A percentile compares a stretch with the other conserved stretches of the same genome.
Evolutionary conservation across 2,329 filamentous ascomycete species (phyloP).

Genomic region (Arthrobotrys megalospora): DNA sequence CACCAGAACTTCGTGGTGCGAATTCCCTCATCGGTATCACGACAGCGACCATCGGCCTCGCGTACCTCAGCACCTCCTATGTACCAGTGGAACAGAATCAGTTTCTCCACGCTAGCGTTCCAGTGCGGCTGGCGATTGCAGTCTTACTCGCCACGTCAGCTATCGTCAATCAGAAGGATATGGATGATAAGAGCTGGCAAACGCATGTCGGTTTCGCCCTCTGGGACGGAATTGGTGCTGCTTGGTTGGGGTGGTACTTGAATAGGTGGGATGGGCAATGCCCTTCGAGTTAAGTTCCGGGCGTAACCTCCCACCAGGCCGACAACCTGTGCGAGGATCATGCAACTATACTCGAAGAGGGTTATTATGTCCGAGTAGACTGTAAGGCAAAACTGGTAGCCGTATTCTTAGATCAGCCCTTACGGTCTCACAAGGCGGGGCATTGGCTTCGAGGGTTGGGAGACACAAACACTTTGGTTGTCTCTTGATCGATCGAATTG

Average conservation of each 20-base stretch:
- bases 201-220: slow-evolving; percentile 48
- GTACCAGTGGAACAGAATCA: slow-evolving; percentile 63
- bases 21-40: slow-evolving; percentile 61
- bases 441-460: too few relatives aligned
- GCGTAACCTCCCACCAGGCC: too few relatives aligned
- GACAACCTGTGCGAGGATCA: too few relatives aligned
- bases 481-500: too few relatives aligned
- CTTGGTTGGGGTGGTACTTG: slow-evolving; percentile 55
- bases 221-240: slow-evolving; percentile 49
- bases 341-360: too few relatives aligned
- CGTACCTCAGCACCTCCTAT: slow-evolving; percentile 61
- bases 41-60: slow-evolving; percentile 59
- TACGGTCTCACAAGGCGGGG: too few relatives aligned
- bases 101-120: slow-evolving; percentile 60
- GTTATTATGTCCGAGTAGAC: too few relatives aligned
- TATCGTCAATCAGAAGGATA: slow-evolving; percentile 28
- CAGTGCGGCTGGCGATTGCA: slow-evolving; percentile 35
- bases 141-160: slow-evolving; percentile 34
- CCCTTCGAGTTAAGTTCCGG: not conserved
- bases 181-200: slow-evolving; percentile 47
- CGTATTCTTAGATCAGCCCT: too few relatives aligned
- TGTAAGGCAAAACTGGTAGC: too few relatives aligned
- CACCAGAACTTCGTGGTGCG: slow-evolving; percentile 39
- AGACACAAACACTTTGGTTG: too few relatives aligned
- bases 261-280: slow-evolving; percentile 35